A percentile compares a stretch with the other conserved stretches of the same genome.
Conservation (phyloP, 2,329 filamentous ascomycete species). For the Fusarium brevicatenulatum region DNA sequence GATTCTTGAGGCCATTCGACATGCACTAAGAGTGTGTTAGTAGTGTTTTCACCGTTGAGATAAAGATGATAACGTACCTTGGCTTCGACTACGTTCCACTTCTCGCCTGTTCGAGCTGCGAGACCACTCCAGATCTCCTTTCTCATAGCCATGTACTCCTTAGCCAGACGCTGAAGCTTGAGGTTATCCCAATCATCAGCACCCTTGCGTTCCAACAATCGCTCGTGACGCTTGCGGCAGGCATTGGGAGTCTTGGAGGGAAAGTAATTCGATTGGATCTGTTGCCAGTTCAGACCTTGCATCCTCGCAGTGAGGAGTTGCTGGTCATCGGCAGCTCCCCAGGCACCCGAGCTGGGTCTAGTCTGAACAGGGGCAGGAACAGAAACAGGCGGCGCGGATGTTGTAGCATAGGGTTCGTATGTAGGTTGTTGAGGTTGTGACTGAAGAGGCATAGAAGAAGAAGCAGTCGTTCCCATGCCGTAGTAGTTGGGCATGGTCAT, state of each 20-base stretch:
- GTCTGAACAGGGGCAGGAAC: slow-evolving; percentile 58
- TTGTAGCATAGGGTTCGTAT: slow-evolving; percentile 54
- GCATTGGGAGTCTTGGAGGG: slow-evolving; percentile 82
- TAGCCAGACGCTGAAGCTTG: slow-evolving; percentile 78
- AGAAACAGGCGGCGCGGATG: slow-evolving; percentile 48
- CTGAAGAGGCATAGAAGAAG: slow-evolving; percentile 45
- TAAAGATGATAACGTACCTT: slow-evolving; percentile 59
- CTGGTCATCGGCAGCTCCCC: slow-evolving; percentile 79
- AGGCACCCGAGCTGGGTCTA: slow-evolving; percentile 72
- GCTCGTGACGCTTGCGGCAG: slow-evolving; percentile 88
- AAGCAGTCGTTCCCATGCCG: slow-evolving; percentile 49
- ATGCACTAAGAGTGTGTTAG: slow-evolving; percentile 70
- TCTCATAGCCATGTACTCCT: slow-evolving; percentile 81
- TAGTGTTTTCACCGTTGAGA: too few species aligned
- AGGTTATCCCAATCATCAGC: slow-evolving; percentile 82
- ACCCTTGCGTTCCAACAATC: slow-evolving; percentile 79
- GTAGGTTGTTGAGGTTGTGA: slow-evolving; percentile 48
- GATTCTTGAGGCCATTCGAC: slow-evolving; percentile 84
- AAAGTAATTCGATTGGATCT: slow-evolving; percentile 81
- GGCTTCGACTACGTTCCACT: slow-evolving; percentile 76
- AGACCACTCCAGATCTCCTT: slow-evolving; percentile 84
- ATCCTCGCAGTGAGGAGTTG: slow-evolving; percentile 76
- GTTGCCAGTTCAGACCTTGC: slow-evolving; percentile 83
- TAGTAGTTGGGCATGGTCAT: slow-evolving; percentile 56
- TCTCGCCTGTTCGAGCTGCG: slow-evolving; percentile 80